phyloP scores from a whole-genome alignment of 768 basidiomycete species.

The Termitomyces sp. region DNA sequence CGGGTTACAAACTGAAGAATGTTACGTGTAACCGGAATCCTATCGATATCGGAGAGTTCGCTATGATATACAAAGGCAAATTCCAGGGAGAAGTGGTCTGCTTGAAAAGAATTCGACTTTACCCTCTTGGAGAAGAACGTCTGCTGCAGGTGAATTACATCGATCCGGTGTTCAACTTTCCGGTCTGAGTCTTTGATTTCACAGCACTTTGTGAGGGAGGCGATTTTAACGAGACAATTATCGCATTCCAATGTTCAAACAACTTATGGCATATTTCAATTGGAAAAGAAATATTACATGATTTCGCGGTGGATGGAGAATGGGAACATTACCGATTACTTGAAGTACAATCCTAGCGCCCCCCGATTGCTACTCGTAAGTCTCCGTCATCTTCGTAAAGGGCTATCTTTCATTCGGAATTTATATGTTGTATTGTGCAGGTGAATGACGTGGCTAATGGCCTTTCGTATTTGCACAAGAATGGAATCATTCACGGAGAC shows the following conservation, averaged over 20 bases:
- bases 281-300: background rate
- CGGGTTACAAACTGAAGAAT: background rate
- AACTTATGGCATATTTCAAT: background rate
- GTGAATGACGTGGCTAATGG: background rate
- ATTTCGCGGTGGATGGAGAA: background rate
- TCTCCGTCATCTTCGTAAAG: background rate
- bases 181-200: background rate
- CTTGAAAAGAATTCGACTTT: no score
- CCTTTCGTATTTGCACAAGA: background rate
- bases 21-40: no score
- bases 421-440: background rate
- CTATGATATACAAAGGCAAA: background rate
- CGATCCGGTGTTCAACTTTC: background rate
- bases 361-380: background rate
- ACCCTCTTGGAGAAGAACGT: no score
- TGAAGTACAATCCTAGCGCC: background rate
- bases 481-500: slow-evolving; percentile 1
- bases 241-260: background rate
- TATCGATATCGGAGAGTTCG: no score
- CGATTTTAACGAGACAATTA: background rate
- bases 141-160: background rate
- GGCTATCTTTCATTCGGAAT: no score
- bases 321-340: background rate
- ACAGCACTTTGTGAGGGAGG: background rate
- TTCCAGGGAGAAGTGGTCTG: background rate